Percentiles rank a stretch among this genome's conserved stretches.
Evolutionary conservation across 2,329 filamentous ascomycete species (phyloP).

Genomic region (Tympanopsis confertula): DNA sequence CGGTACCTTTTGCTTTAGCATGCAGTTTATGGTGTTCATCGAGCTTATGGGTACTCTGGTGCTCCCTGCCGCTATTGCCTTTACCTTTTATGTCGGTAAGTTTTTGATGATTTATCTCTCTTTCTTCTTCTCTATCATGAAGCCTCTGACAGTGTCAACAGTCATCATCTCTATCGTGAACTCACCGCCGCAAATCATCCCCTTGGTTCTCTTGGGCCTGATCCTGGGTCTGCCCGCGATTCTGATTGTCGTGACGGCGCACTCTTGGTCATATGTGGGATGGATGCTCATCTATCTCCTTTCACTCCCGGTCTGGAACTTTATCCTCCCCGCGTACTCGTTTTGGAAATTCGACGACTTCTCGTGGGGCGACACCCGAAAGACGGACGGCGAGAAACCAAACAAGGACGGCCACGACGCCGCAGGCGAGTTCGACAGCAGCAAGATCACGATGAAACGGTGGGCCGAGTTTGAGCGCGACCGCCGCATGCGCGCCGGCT

Average conservation of each 20-base stretch:
- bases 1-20: conserved; percentile 98
- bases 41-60: conserved; percentile 91
- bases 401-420: conserved; percentile 79
- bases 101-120: conserved; percentile 11
- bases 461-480: conserved; percentile 90
- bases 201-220: conserved; percentile 76
- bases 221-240: conserved; percentile 90
- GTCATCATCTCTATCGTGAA: conserved; percentile 77
- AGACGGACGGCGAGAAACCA: conserved; percentile 80
- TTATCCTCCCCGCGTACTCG: conserved; percentile 82
- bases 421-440: conserved; percentile 94
- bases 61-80: conserved; percentile 87
- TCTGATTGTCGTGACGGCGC: conserved; percentile 84
- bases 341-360: conserved; percentile 99
- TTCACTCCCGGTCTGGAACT: conserved; percentile 95
- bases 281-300: conserved; percentile 97
- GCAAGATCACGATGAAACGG: conserved; percentile 98
- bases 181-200: conserved; percentile 72
- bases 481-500: conserved; percentile 31
- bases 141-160: conserved; percentile 18
- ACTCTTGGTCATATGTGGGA: conserved; percentile 78
- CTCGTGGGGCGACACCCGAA: conserved; percentile 95
- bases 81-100: conserved; percentile 91
- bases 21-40: conserved; percentile 97
- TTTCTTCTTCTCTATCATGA: background rate